Percentiles rank a stretch among this genome's conserved stretches.
Evolutionary conservation across 352 stramenopile genomes (phyloP).

Genomic region (Phytophthora cryptogea): DNA sequence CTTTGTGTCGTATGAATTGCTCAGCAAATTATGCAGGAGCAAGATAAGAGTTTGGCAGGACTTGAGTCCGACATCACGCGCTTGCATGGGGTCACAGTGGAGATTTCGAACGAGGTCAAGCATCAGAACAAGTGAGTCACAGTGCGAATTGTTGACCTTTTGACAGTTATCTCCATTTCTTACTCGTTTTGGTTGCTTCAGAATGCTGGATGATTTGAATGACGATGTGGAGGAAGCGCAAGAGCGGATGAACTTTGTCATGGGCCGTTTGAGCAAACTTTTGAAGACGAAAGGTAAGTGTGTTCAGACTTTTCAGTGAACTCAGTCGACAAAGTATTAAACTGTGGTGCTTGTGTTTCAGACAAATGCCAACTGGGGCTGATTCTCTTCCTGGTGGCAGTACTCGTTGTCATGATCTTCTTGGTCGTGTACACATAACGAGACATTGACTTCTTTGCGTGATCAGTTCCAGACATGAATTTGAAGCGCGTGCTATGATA

Average conservation of each 20-base stretch:
- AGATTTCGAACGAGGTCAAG: constrained; percentile 74
- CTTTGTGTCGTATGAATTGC: constrained; percentile 4
- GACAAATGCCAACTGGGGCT: constrained; percentile 81
- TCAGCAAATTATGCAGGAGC: constrained; percentile 72
- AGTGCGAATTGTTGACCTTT: background rate
- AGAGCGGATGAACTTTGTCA: constrained; percentile 86
- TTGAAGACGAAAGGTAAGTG: constrained; percentile 81
- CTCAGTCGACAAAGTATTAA: background rate
- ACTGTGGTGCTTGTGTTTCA: constrained; percentile 17
- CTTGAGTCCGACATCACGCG: constrained; percentile 58
- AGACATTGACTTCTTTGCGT: constrained; percentile 1
- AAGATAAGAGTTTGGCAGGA: constrained; percentile 65
- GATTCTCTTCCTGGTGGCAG: constrained; percentile 70
- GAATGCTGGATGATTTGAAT: constrained; percentile 78
- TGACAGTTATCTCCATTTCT: background rate
- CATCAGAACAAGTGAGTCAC: constrained; percentile 71
- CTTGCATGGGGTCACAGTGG: constrained; percentile 69
- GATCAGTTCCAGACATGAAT: constrained; percentile 4
- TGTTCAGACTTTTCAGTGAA: background rate
- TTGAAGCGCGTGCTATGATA: constrained; percentile 4
- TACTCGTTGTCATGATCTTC: constrained; percentile 79
- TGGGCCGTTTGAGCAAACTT: constrained; percentile 73
- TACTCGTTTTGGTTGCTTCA: constrained; percentile 21
- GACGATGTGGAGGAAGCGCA: constrained; percentile 76
- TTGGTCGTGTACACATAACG: constrained; percentile 84